phyloP scores from a whole-genome alignment of 1,284 basidiomycete genomes.

The Tetrapyrgos nigripes region DNA sequence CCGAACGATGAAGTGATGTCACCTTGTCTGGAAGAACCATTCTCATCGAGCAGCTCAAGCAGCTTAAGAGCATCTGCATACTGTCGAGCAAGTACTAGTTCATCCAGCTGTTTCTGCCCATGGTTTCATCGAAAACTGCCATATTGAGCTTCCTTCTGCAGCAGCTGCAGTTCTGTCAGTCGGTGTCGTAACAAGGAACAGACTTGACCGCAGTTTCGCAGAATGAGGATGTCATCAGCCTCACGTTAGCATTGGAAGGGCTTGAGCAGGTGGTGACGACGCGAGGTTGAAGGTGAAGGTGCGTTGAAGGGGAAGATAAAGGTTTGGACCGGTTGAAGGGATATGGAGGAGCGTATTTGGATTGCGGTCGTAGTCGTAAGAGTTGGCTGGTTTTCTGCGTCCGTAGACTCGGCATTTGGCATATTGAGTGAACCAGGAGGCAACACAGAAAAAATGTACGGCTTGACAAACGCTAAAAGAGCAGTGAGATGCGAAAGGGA shows the following conservation, averaged over 20 bases:
- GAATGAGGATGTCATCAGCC: conserved; percentile 62
- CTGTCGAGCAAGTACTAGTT: conserved; percentile 74
- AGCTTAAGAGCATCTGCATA: conserved; percentile 87
- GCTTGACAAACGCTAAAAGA: conserved; percentile 73
- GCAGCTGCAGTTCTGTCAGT: conserved; percentile 68
- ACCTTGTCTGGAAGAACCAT: conserved; percentile 75
- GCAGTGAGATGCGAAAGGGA: not conserved
- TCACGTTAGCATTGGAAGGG: conserved; percentile 55
- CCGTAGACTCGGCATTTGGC: conserved; percentile 11
- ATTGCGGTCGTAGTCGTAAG: conserved; percentile 63
- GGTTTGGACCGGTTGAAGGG: conserved; percentile 68
- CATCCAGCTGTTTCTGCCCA: conserved; percentile 88
- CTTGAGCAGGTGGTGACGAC: conserved; percentile 31
- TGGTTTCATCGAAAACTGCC: conserved; percentile 74
- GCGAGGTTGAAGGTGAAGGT: conserved; percentile 27
- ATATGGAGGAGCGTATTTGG: conserved; percentile 83
- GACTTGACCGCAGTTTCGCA: conserved; percentile 59
- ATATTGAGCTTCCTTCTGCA: conserved; percentile 78
- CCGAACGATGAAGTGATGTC: conserved; percentile 14
- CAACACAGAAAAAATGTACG: conserved; percentile 85
- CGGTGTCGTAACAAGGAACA: conserved; percentile 78
- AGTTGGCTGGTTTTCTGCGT: conserved; percentile 31
- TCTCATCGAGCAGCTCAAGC: conserved; percentile 74
- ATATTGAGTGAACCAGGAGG: conserved; percentile 67
- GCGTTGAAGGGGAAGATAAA: conserved; percentile 68